phyloP scores from a whole-genome alignment of 73 alveolate species.

The Paramecium bursaria region DNA sequence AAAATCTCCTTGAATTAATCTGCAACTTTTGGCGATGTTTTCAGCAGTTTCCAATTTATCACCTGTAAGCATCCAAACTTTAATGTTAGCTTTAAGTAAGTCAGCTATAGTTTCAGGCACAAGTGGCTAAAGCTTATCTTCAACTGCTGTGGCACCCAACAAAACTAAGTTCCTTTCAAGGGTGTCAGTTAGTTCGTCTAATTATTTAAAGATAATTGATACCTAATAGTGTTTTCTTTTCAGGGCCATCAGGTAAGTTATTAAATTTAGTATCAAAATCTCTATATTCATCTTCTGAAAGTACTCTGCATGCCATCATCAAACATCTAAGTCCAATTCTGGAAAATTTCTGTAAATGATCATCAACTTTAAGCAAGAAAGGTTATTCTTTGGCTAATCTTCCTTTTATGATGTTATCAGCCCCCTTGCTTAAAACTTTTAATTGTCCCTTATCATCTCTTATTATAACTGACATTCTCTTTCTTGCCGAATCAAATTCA shows the following conservation, averaged over 20 bases:
- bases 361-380: conserved; percentile 69
- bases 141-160: conserved; percentile 98
- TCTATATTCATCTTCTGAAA: conserved; percentile 86
- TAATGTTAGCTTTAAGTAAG: conserved; percentile 71
- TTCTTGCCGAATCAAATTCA: conserved; percentile 94
- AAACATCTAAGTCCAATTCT: conserved; percentile 90
- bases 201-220: conserved; percentile 75
- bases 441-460: conserved; percentile 81
- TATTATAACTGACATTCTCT: conserved; percentile 90
- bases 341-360: conserved; percentile 76
- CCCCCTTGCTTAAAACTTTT: conserved; percentile 79
- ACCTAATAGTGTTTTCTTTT: conserved; percentile 74
- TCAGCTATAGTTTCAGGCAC: conserved; percentile 97
- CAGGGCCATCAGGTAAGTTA: conserved; percentile 80
- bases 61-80: conserved; percentile 90
- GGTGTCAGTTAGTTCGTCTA: conserved; percentile 84
- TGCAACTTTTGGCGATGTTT: conserved; percentile 95
- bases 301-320: conserved; percentile 89
- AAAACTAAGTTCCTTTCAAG: conserved; percentile 89
- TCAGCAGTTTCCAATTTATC: conserved; percentile 99
- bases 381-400: conserved; percentile 70
- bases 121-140: conserved; percentile 94
- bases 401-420: conserved; percentile 79
- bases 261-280: conserved; percentile 75
- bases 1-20: conserved; percentile 82